Conservation (phyloP, 768 basidiomycete genomes). For the Podaxis sp. region DNA sequence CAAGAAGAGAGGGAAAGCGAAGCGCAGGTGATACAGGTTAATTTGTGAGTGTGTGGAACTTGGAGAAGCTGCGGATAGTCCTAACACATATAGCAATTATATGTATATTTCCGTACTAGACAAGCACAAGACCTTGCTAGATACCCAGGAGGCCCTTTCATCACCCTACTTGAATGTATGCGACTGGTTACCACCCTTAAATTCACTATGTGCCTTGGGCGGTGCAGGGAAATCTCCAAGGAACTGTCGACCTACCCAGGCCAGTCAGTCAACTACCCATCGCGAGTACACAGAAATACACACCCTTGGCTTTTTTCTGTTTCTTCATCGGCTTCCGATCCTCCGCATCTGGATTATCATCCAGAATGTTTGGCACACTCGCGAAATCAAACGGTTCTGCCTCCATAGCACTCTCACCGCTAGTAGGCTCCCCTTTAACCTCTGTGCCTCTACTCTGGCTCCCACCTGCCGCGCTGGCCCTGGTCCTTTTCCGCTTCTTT, state of each 20-base stretch:
- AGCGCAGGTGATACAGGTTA: conserved; percentile 25
- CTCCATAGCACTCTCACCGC: conserved; percentile 13
- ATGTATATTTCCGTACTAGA: background rate
- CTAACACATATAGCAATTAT: background rate
- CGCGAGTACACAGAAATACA: conserved; percentile 30
- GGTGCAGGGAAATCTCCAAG: conserved; percentile 65
- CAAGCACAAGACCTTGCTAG: background rate
- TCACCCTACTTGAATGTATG: conserved; percentile 57
- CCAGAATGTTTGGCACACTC: conserved; percentile 68
- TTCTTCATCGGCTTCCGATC: conserved; percentile 33
- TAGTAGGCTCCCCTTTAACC: background rate
- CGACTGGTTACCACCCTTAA: conserved; percentile 71
- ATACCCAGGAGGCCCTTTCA: background rate
- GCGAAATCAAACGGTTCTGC: conserved; percentile 67
- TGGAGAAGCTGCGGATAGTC: background rate
- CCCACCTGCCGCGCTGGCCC: conserved; percentile 16
- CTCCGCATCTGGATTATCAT: conserved; percentile 47
- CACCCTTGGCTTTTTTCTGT: conserved; percentile 54
- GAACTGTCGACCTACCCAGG: conserved; percentile 37
- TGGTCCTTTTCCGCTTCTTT: conserved; percentile 64
- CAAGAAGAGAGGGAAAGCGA: conserved; percentile 41
- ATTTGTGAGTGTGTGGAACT: background rate
- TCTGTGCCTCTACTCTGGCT: background rate
- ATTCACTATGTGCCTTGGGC: conserved; percentile 62
- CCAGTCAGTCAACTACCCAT: conserved; percentile 25